Conservation (phyloP, 2,329 filamentous ascomycete genomes). For the Ophiostoma pallidulum region DNA sequence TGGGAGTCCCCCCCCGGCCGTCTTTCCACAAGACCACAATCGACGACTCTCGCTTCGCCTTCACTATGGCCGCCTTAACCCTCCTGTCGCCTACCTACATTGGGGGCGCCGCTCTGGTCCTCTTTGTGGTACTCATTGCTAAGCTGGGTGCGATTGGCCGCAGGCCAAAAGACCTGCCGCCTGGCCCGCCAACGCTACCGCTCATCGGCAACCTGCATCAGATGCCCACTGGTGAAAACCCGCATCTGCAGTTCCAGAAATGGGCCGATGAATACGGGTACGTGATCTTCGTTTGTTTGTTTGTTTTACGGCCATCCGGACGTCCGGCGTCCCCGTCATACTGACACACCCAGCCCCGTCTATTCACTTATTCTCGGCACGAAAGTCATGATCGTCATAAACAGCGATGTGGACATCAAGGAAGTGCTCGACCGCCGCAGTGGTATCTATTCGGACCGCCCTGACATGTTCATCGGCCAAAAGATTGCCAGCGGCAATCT, state of each 20-base stretch:
- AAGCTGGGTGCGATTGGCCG: conserved; percentile 1
- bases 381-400: conserved; percentile 32
- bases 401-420: conserved; percentile 26
- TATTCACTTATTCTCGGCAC: conserved; percentile 43
- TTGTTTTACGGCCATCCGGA: no score
- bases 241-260: conserved; percentile 38
- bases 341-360: no score
- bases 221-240: conserved; percentile 33
- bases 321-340: no score
- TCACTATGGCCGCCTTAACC: no score
- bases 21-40: no score
- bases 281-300: no score
- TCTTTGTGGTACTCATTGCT: neutral
- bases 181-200: conserved; percentile 21
- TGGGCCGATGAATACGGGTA: conserved; percentile 43
- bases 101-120: no score
- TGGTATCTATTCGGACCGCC: conserved; percentile 39
- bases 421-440: conserved; percentile 43
- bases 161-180: conserved; percentile 12
- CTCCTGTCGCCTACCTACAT: no score
- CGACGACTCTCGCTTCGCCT: no score
- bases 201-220: conserved; percentile 24
- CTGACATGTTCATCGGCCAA: conserved; percentile 13
- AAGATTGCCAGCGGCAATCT: conserved; percentile 15
- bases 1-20: no score